Conservation (phyloP, 2,329 filamentous ascomycete genomes). For the Didymosphaeria variabile region DNA sequence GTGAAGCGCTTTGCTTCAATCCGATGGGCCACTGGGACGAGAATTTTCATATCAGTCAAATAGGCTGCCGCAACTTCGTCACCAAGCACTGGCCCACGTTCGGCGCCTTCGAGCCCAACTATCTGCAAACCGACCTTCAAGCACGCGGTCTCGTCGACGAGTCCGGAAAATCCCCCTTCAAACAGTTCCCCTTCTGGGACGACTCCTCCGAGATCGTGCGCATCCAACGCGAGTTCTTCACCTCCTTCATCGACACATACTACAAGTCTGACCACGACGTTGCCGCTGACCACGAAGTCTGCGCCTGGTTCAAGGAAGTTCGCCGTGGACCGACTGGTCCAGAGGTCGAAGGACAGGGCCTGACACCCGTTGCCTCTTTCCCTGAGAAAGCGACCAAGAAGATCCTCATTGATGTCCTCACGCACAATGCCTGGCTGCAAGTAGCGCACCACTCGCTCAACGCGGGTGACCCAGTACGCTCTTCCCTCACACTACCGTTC, state of each 20-base stretch:
- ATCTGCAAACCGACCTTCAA: conserved; percentile 12
- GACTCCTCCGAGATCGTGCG: conserved; percentile 8
- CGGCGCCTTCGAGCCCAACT: conserved; percentile 15
- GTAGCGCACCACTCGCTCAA: conserved; percentile 17
- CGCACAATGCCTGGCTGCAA: conserved; percentile 14
- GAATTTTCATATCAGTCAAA: conserved; percentile 17
- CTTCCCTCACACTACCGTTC: conserved; percentile 8
- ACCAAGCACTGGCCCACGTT: conserved; percentile 10
- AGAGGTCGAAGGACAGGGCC: conserved; percentile 7
- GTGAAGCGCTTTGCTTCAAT: conserved; percentile 13
- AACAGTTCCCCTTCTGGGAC: conserved; percentile 12
- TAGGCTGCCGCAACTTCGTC: conserved; percentile 16
- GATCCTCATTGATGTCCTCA: conserved; percentile 12
- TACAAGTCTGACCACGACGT: conserved; percentile 9
- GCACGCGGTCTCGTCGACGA: conserved; percentile 12
- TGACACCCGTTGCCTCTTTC: conserved; percentile 8
- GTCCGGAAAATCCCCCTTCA: conserved; percentile 7
- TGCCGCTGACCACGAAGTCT: conserved; percentile 7
- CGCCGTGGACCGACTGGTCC: conserved; percentile 11
- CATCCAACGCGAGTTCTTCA: conserved; percentile 10
- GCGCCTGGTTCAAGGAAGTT: conserved; percentile 15
- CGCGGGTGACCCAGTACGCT: conserved; percentile 14
- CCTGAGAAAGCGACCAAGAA: not conserved
- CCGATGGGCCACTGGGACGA: conserved; percentile 17
- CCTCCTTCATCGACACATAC: conserved; percentile 13